Evolutionary conservation across 495 filamentous ascomycete genomes (phyloP), one percentile per base, ranked within the genome.

Genomic region (Glutinoglossum americanum): DNA sequence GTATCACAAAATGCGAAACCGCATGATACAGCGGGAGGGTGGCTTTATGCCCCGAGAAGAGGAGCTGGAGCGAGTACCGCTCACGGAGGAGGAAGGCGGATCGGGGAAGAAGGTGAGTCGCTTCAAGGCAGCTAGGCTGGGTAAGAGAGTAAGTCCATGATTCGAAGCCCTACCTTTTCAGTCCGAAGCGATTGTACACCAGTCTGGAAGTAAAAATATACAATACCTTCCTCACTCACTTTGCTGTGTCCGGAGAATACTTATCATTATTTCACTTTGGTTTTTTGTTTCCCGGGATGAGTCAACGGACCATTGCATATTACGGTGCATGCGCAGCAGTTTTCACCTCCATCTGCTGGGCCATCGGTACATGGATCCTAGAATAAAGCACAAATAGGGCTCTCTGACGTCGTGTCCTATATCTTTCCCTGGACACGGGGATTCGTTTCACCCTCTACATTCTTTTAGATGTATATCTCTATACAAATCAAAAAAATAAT

Each of bases 51-150:
- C 75, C 33, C 68, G 69, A 3, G 71, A 76, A 21, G 70, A 80
- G 57, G 76, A 83, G 47, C 80, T 85, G 56, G 71, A 74, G 7
- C 74, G 76, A 49, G 73, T 76, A 19, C 59, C 58, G 21, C 71
- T 80, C 5, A 79, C 81, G 1, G 68, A 87, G 9, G 68, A 73
- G 51, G 82, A 87, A 59, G 57, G 56, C 13, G 61, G 57, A 41
- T 33, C 54, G n/a, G 57, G 72, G 28, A 83, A 76, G 66, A 83
- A 82, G 61, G 71, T 95, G 59, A 96, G 90, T 74, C 77, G 84
- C 60, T 98, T 96, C 69, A 92, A 81, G 68, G 87, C 89, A 57
- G 87, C 92, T 6, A 78, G 87, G 54, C 66, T 95, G 65, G 74
- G 72, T 53, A 75, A 68, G 61, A 56, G 32, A 26, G 54, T 41